Percentiles rank a stretch among this genome's conserved stretches.
Evolutionary conservation across 1,284 basidiomycete genomes (phyloP).

Genomic region (Boletus subluridellus): DNA sequence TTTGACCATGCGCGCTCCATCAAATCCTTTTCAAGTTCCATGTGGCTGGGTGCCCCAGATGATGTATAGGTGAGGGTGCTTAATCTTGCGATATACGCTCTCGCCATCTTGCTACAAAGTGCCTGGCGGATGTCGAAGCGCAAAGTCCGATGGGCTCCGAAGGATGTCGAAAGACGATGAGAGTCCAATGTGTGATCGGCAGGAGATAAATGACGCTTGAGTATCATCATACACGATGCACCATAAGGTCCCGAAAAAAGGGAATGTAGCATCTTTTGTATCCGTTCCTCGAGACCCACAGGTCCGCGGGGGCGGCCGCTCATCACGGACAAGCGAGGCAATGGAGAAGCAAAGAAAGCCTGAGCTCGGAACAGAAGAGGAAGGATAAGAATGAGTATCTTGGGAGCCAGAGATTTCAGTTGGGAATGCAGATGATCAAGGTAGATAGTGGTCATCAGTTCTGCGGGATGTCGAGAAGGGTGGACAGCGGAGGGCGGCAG

Average conservation of each 20-base stretch:
- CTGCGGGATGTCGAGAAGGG: constrained; percentile 47
- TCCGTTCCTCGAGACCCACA: constrained; percentile 49
- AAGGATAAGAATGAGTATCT: constrained; percentile 53
- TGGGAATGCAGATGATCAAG: constrained; percentile 59
- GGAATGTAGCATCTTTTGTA: constrained; percentile 52
- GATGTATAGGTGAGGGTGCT: constrained; percentile 51
- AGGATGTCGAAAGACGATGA: constrained; percentile 35
- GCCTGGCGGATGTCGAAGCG: constrained; percentile 60
- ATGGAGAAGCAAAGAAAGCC: constrained; percentile 57
- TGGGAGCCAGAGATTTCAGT: constrained; percentile 53
- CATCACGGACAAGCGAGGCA: constrained; percentile 59
- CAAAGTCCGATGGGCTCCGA: constrained; percentile 66
- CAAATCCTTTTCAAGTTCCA: constrained; percentile 57
- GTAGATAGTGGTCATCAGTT: constrained; percentile 60
- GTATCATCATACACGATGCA: constrained; percentile 56
- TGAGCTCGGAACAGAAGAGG: constrained; percentile 67
- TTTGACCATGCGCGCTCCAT: constrained; percentile 70
- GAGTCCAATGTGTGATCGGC: constrained; percentile 22
- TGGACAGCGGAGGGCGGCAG: constrained; percentile 21
- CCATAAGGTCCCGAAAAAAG: constrained; percentile 65
- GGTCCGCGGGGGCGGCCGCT: constrained; percentile 37
- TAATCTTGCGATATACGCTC: constrained; percentile 57
- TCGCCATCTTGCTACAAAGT: constrained; percentile 57
- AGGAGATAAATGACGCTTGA: constrained; percentile 48
- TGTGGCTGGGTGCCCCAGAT: constrained; percentile 54